A percentile compares a stretch with the other conserved stretches of the same genome.
Conservation (phyloP, 495 filamentous ascomycete genomes). For the Hyaloscypha bicolor region DNA sequence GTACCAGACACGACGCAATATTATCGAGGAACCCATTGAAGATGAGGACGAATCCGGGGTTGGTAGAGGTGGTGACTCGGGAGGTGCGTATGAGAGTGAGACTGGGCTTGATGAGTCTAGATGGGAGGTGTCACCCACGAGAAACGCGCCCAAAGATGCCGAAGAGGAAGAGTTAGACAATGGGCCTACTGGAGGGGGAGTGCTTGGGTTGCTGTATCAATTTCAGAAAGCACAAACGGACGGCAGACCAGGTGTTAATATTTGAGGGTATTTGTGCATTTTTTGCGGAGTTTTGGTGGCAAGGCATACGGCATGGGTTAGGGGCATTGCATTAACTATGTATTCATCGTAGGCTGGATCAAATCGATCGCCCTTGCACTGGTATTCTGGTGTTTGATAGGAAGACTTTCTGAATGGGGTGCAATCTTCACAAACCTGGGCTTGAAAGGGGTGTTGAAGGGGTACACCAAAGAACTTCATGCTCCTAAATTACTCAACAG, state of each 20-base stretch:
- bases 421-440: too few species aligned
- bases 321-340: constrained; percentile 4
- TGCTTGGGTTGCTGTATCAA: constrained; percentile 86
- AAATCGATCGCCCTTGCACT: not conserved
- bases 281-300: constrained; percentile 18
- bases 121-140: constrained; percentile 42
- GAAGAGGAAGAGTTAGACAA: constrained; percentile 53
- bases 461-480: too few species aligned
- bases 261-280: constrained; percentile 25
- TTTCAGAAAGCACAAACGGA: constrained; percentile 85
- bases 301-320: constrained; percentile 4
- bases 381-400: not conserved
- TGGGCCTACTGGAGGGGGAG: constrained; percentile 57
- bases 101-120: constrained; percentile 44
- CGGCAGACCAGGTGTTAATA: constrained; percentile 43
- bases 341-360: not conserved
- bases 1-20: constrained; percentile 44
- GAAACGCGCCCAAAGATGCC: constrained; percentile 10
- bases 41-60: constrained; percentile 38
- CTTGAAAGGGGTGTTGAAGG: too few species aligned
- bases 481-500: too few species aligned
- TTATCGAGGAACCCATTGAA: constrained; percentile 49
- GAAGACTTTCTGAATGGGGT: too few species aligned
- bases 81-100: constrained; percentile 34
- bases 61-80: constrained; percentile 2